A percentile compares a stretch with the other conserved stretches of the same genome.
These are phyloP conservation scores for Lecanicillium sp. DNA, from an alignment of 2,329 filamentous ascomycete genomes.

Conservation along the genomic window DNA sequence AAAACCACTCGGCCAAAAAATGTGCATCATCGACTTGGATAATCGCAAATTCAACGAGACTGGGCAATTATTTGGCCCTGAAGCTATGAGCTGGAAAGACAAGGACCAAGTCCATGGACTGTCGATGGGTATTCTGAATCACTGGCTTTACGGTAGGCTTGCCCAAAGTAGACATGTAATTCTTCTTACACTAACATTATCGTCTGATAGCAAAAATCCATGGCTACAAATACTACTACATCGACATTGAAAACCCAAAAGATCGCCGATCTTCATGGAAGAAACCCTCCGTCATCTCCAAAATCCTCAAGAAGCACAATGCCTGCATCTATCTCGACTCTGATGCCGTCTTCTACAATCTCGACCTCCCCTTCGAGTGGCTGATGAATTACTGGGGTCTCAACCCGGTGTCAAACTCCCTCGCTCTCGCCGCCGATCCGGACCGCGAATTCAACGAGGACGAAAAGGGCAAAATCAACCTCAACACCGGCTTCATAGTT, in stretches of 20 bases:
- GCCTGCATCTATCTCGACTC: slow-evolving; percentile 36
- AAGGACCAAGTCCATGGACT: slow-evolving; percentile 23
- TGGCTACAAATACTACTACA: slow-evolving; percentile 38
- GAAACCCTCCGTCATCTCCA: slow-evolving; percentile 32
- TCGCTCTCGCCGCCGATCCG: slow-evolving; percentile 33
- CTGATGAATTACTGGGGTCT: slow-evolving; percentile 38
- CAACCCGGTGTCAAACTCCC: slow-evolving; percentile 28
- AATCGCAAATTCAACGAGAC: slow-evolving; percentile 28
- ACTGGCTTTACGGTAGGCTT: slow-evolving; percentile 32
- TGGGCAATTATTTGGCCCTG: slow-evolving; percentile 26
- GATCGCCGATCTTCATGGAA: slow-evolving; percentile 38
- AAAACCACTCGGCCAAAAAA: slow-evolving; percentile 24
- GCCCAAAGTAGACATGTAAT: slow-evolving; percentile 12
- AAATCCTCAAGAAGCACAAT: slow-evolving; percentile 34
- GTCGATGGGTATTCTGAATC: slow-evolving; percentile 33
- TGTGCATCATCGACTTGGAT: slow-evolving; percentile 38
- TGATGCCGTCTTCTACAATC: slow-evolving; percentile 33
- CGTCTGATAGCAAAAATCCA: slow-evolving; percentile 29
- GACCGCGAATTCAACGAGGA: slow-evolving; percentile 29
- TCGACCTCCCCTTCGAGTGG: slow-evolving; percentile 38
- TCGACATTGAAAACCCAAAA: slow-evolving; percentile 26
- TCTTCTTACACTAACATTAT: background rate
- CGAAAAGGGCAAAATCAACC: slow-evolving; percentile 29
- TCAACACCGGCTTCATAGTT: slow-evolving; percentile 46
- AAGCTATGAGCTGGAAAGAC: slow-evolving; percentile 27